A percentile compares a stretch with the other conserved stretches of the same genome.
Evolutionary conservation across 805 yeast species (phyloP).

Genomic region (Suhomyces kilbournensis): DNA sequence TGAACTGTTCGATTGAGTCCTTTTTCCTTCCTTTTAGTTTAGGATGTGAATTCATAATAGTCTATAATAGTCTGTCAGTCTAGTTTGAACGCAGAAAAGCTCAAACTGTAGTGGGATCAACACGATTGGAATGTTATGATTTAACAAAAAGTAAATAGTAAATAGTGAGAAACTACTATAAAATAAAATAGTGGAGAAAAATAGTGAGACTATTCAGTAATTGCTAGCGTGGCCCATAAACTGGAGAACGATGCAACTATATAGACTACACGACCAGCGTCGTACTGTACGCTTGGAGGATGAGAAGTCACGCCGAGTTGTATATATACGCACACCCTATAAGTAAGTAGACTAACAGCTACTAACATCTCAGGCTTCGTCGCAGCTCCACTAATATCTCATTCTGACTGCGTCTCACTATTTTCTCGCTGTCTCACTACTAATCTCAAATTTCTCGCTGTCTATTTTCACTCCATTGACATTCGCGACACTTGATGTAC

Average conservation of each 20-base stretch:
- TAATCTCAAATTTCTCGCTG: background rate
- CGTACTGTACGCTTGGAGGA: background rate
- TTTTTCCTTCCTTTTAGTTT: conserved; percentile 39
- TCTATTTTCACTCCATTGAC: background rate
- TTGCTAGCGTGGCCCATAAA: background rate
- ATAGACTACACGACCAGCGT: background rate
- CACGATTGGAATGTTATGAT: background rate
- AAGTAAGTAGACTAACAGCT: no score
- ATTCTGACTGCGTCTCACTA: background rate
- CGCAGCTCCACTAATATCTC: background rate
- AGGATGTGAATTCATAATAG: conserved; percentile 1
- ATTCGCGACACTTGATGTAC: background rate
- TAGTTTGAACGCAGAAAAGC: background rate
- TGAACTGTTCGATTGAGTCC: conserved; percentile 53
- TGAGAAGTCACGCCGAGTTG: background rate
- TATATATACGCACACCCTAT: background rate
- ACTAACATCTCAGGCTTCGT: background rate
- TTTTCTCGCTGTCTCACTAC: background rate
- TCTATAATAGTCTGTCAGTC: background rate
- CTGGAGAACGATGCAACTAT: background rate
- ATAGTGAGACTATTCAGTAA: background rate
- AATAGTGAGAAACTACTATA: background rate
- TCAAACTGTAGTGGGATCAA: background rate
- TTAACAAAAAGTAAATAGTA: background rate
- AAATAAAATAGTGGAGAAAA: background rate